phyloP scores from a whole-genome alignment of 805 yeast genomes.

The Lachancea meyersii region DNA sequence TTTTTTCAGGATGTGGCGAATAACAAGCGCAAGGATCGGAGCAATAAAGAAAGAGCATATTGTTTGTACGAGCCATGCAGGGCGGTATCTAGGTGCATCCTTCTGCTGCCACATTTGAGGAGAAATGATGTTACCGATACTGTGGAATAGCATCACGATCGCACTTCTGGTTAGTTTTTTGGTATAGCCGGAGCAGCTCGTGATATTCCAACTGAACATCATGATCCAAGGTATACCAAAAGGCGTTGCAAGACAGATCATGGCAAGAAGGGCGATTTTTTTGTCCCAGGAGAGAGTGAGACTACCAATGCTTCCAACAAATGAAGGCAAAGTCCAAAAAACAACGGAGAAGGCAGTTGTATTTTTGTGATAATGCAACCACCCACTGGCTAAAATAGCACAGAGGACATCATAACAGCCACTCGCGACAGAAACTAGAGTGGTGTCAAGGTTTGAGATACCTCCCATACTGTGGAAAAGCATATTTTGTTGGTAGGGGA shows the following conservation, averaged over 20 bases:
- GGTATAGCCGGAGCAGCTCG: conserved; percentile 43
- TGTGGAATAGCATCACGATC: conserved; percentile 39
- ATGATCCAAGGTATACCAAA: conserved; percentile 40
- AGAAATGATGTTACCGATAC: conserved; percentile 46
- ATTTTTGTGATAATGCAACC: conserved; percentile 32
- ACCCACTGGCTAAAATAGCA: conserved; percentile 35
- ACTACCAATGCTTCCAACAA: conserved; percentile 42
- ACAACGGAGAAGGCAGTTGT: conserved; percentile 36
- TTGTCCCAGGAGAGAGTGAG: conserved; percentile 41
- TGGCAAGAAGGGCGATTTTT: conserved; percentile 42
- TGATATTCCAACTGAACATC: conserved; percentile 33
- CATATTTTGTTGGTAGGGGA: conserved; percentile 47
- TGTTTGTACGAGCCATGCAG: conserved; percentile 52
- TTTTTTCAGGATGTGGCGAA: conserved; percentile 39
- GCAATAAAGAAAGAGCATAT: conserved; percentile 45
- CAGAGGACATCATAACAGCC: conserved; percentile 43
- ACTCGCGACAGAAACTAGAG: conserved; percentile 48
- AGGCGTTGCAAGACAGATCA: conserved; percentile 42
- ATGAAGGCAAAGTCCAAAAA: conserved; percentile 39
- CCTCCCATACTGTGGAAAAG: conserved; percentile 44
- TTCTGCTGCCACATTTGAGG: conserved; percentile 49
- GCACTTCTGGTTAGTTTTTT: conserved; percentile 45
- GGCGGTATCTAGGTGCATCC: conserved; percentile 42
- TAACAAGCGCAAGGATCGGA: conserved; percentile 39
- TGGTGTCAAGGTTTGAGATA: conserved; percentile 39